phyloP scores from a whole-genome alignment of 2,329 filamentous ascomycete genomes.

The Diaporthe amygdali region DNA sequence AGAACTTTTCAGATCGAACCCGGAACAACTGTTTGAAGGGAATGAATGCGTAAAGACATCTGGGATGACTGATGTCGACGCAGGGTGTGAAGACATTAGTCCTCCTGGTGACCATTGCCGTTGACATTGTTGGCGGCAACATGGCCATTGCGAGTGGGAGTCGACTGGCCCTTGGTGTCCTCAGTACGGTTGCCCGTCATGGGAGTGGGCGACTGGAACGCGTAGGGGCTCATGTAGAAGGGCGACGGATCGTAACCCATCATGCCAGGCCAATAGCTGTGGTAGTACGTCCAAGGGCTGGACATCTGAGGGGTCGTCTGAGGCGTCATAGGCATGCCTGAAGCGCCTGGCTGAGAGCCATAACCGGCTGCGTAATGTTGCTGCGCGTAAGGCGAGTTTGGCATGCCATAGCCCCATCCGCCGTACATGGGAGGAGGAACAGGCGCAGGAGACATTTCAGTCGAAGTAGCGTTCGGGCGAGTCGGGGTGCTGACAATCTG shows the following conservation, averaged over 20 bases:
- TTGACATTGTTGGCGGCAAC: neutral
- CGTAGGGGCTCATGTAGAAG: slow-evolving; percentile 15
- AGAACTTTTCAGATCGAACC: neutral
- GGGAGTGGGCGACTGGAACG: slow-evolving; percentile 16
- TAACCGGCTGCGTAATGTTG: slow-evolving; percentile 3
- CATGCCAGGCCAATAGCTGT: slow-evolving; percentile 19
- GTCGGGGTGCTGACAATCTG: slow-evolving; percentile 15
- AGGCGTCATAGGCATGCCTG: slow-evolving; percentile 17
- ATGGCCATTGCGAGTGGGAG: slow-evolving; percentile 16
- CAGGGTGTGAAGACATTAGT: neutral
- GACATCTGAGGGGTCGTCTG: slow-evolving; percentile 16
- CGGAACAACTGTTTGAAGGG: neutral
- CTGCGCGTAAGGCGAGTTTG: slow-evolving; percentile 8
- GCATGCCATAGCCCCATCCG: slow-evolving; percentile 1
- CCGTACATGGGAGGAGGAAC: slow-evolving; percentile 19
- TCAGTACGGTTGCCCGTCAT: slow-evolving; percentile 2
- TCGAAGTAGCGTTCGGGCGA: neutral
- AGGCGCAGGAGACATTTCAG: slow-evolving; percentile 15
- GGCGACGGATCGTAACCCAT: slow-evolving; percentile 15
- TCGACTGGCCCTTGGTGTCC: neutral
- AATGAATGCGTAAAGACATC: neutral
- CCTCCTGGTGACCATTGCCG: neutral
- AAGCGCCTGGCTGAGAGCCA: neutral
- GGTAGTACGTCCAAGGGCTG: slow-evolving; percentile 25
- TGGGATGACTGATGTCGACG: neutral